Evolutionary conservation across 805 yeast genomes (phyloP).

Genomic region (Candida argentea): DNA sequence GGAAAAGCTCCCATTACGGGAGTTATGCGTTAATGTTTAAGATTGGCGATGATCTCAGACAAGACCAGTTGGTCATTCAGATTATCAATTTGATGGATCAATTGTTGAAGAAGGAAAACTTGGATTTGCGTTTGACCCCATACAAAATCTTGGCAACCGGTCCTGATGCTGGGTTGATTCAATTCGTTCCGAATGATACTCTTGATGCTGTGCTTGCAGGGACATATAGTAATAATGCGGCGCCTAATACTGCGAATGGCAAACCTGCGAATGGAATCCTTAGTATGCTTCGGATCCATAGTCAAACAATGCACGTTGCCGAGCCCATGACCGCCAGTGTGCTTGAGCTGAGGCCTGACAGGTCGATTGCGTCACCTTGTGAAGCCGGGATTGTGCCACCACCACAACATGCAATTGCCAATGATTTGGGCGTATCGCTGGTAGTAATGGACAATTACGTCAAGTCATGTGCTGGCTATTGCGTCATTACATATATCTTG

Average conservation of each 20-base stretch:
- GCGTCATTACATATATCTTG: slow-evolving; percentile 85
- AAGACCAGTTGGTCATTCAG: slow-evolving; percentile 95
- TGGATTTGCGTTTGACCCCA: slow-evolving; percentile 80
- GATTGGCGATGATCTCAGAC: slow-evolving; percentile 91
- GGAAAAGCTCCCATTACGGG: slow-evolving; percentile 21
- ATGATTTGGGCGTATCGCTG: slow-evolving; percentile 40
- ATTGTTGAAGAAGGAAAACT: slow-evolving; percentile 76
- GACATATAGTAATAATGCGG: slow-evolving; percentile 7
- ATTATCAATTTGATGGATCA: slow-evolving; percentile 87
- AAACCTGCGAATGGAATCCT: slow-evolving; percentile 57
- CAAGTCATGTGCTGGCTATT: slow-evolving; percentile 93
- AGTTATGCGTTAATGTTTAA: slow-evolving; percentile 82
- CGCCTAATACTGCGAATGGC: slow-evolving; percentile 2
- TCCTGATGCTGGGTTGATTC: slow-evolving; percentile 83
- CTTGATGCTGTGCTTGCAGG: slow-evolving; percentile 61
- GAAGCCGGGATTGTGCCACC: slow-evolving; percentile 7
- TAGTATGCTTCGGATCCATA: slow-evolving; percentile 51
- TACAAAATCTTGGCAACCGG: slow-evolving; percentile 87
- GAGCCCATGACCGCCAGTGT: slow-evolving; percentile 19
- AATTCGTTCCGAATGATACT: slow-evolving; percentile 90
- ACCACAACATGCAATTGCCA: slow-evolving; percentile 25
- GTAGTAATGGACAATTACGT: slow-evolving; percentile 89
- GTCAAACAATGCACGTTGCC: slow-evolving; percentile 13
- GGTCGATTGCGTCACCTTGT: slow-evolving; percentile 4
- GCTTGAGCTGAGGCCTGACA: slow-evolving; percentile 5